These are phyloP conservation scores for Typha latifolia DNA, from an alignment of 176 grass and related monocot species.

Conservation along the genomic window DNA sequence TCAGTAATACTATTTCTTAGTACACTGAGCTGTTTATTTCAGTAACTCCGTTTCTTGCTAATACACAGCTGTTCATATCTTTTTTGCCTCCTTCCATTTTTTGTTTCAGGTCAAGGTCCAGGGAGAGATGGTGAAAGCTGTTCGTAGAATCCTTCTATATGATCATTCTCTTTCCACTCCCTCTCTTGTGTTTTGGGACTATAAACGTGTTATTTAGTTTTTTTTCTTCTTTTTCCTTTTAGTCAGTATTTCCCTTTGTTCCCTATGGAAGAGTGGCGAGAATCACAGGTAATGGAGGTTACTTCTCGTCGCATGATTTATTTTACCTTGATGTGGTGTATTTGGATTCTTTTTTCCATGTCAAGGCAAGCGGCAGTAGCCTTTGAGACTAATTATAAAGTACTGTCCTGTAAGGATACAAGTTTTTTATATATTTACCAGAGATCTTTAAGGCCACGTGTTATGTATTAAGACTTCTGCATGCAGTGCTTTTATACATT, in stretches of 20 bases:
- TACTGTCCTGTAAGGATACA: too few species aligned
- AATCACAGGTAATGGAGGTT: constrained; percentile 22
- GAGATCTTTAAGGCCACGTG: too few species aligned
- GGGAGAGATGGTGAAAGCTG: constrained; percentile 56
- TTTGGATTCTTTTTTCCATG: constrained; percentile 39
- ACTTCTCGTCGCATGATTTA: constrained; percentile 33
- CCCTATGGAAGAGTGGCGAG: constrained; percentile 34
- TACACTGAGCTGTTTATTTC: constrained; percentile 5
- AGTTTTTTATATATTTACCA: too few species aligned
- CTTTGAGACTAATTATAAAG: not conserved
- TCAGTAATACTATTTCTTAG: not conserved
- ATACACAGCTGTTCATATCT: not conserved
- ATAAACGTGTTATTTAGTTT: constrained; percentile 28
- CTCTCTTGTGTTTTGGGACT: constrained; percentile 33
- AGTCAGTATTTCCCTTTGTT: constrained; percentile 34
- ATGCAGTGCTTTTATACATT: too few species aligned
- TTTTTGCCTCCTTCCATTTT: not conserved
- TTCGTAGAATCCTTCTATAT: constrained; percentile 13
- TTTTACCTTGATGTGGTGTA: constrained; percentile 35
- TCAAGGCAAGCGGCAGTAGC: constrained; percentile 27
- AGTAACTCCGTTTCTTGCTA: not conserved
- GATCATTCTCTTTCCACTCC: not conserved
- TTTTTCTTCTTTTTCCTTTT: constrained; percentile 21
- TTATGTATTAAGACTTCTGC: too few species aligned
- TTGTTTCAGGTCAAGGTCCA: constrained; percentile 41